Conservation (phyloP, 257 asterid genomes). For the Solanum ossicruentum region DNA sequence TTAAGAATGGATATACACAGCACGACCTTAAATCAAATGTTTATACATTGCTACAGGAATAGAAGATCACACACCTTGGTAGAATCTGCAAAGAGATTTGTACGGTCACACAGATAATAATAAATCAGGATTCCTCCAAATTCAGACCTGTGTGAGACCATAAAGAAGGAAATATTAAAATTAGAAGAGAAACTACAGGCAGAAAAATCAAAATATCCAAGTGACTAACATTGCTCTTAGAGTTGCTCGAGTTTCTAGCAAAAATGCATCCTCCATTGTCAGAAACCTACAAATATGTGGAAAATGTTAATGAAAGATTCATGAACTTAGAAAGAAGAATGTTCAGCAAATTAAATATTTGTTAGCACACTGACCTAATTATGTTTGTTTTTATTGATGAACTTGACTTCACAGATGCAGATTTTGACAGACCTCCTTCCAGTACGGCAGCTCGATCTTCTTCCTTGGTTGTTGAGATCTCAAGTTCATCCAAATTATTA, state of each 20-base stretch:
- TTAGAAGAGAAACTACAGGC: neutral
- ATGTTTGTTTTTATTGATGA: neutral
- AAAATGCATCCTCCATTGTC: slow-evolving; percentile 39
- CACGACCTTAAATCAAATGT: neutral
- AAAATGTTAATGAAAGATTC: slow-evolving; percentile 8
- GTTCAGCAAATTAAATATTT: neutral
- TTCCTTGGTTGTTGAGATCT: slow-evolving; percentile 49
- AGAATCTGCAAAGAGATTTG: slow-evolving; percentile 71
- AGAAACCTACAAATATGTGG: slow-evolving; percentile 20
- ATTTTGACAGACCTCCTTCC: slow-evolving; percentile 82
- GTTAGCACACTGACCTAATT: slow-evolving; percentile 23
- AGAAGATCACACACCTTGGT: slow-evolving; percentile 45
- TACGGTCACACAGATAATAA: slow-evolving; percentile 85
- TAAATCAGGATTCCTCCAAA: slow-evolving; percentile 43
- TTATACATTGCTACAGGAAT: neutral
- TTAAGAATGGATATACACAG: neutral
- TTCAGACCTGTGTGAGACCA: slow-evolving; percentile 63
- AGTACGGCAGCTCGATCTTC: slow-evolving; percentile 68
- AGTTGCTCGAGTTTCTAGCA: slow-evolving; percentile 35
- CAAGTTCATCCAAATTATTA: slow-evolving; percentile 57
- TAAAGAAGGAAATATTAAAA: neutral
- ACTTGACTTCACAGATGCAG: slow-evolving; percentile 48
- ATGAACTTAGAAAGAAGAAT: neutral
- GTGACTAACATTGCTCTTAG: slow-evolving; percentile 31
- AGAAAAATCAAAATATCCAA: neutral